Evolutionary conservation across 495 filamentous ascomycete species (phyloP).

Genomic region (Collariella sp.): DNA sequence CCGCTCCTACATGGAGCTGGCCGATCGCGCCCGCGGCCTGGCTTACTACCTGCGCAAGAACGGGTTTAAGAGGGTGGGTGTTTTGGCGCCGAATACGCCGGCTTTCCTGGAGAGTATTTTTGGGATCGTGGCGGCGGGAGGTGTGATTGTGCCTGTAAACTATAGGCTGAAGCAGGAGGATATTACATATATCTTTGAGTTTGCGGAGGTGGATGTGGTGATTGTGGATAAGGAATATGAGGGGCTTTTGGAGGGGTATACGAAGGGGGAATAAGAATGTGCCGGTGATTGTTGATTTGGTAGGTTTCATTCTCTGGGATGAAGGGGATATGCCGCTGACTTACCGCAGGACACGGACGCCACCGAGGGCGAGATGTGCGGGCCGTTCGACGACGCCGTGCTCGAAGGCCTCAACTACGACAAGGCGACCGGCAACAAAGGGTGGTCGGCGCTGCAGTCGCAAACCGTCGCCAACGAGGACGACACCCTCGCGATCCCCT

Average conservation of each 20-base stretch:
- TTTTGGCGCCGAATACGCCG: slow-evolving; percentile 86
- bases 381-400: slow-evolving; percentile 78
- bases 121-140: slow-evolving; percentile 78
- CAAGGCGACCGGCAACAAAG: slow-evolving; percentile 46
- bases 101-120: slow-evolving; percentile 88
- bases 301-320: slow-evolving; percentile 20
- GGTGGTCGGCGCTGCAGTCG: slow-evolving; percentile 68
- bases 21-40: slow-evolving; percentile 75
- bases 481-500: slow-evolving; percentile 64
- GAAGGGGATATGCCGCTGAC: too few relatives aligned
- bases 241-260: slow-evolving; percentile 57
- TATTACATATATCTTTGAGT: slow-evolving; percentile 80
- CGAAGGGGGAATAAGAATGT: slow-evolving; percentile 48
- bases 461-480: slow-evolving; percentile 63
- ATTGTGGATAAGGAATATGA: slow-evolving; percentile 77
- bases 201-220: slow-evolving; percentile 78
- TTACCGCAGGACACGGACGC: slow-evolving; percentile 80
- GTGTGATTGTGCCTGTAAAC: slow-evolving; percentile 73
- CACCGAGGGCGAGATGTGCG: slow-evolving; percentile 60
- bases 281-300: slow-evolving; percentile 62
- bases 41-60: slow-evolving; percentile 77
- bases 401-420: slow-evolving; percentile 72
- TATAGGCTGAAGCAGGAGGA: slow-evolving; percentile 83
- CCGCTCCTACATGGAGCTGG: slow-evolving; percentile 68
- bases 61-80: slow-evolving; percentile 60